Conservation (phyloP, 371 early-diverging fungal species). For the Mortierella sp. region DNA sequence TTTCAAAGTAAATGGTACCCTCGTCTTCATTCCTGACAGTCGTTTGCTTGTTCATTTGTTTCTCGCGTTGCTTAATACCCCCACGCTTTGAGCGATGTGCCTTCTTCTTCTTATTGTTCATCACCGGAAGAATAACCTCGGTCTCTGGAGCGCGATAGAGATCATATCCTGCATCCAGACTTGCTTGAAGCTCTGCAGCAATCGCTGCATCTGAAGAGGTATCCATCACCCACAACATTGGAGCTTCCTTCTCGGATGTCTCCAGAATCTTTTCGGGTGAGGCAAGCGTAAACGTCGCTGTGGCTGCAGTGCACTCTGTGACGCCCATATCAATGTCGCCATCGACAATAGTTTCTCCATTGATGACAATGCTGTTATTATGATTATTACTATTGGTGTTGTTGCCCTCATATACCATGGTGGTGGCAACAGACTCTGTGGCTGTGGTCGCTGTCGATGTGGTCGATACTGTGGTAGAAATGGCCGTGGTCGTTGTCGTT, state of each 20-base stretch:
- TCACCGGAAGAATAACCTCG: neutral
- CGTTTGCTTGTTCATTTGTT: slow-evolving; percentile 25
- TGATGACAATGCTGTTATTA: neutral
- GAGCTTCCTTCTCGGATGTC: slow-evolving; percentile 5
- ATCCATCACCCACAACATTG: slow-evolving; percentile 36
- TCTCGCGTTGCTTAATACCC: slow-evolving; percentile 34
- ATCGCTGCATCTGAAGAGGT: slow-evolving; percentile 12
- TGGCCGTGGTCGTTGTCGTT: too few relatives aligned
- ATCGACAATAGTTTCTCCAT: slow-evolving; percentile 12
- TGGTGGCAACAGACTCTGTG: neutral
- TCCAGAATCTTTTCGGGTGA: neutral
- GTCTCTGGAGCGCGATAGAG: too few relatives aligned
- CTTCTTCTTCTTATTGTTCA: slow-evolving; percentile 25
- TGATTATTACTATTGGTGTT: too few relatives aligned
- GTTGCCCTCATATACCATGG: too few relatives aligned
- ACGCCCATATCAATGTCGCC: slow-evolving; percentile 26
- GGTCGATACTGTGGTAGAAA: neutral
- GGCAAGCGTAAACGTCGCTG: neutral
- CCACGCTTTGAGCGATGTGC: slow-evolving; percentile 53
- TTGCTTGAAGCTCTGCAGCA: neutral
- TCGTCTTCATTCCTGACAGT: slow-evolving; percentile 42
- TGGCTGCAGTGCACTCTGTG: slow-evolving; percentile 13
- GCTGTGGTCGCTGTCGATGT: neutral
- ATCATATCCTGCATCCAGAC: too few relatives aligned
- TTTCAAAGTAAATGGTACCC: slow-evolving; percentile 39